Percentiles rank a stretch among this genome's conserved stretches.
Conservation (phyloP, 2,329 filamentous ascomycete genomes). For the Oidium heveae region DNA sequence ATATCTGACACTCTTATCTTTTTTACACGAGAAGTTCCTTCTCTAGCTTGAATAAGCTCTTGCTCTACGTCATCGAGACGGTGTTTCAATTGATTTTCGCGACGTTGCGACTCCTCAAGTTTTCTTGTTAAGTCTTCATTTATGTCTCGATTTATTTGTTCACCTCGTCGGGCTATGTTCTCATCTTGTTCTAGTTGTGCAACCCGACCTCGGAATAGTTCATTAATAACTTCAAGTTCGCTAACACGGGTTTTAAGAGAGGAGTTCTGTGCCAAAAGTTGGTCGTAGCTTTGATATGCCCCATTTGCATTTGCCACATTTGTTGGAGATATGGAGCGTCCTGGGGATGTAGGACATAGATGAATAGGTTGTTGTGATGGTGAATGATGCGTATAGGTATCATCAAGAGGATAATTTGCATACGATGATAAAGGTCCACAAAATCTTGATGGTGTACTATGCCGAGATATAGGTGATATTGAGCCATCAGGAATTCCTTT, state of each 20-base stretch:
- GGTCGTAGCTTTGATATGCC: constrained; percentile 52
- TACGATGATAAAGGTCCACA: constrained; percentile 57
- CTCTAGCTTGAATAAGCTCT: constrained; percentile 18
- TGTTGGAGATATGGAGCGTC: constrained; percentile 23
- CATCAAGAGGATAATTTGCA: constrained; percentile 41
- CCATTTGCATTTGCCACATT: constrained; percentile 38
- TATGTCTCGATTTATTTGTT: constrained; percentile 29
- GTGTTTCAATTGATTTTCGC: constrained; percentile 62
- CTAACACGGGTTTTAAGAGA: constrained; percentile 85
- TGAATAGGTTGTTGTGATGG: constrained; percentile 24
- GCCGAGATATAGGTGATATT: constrained; percentile 57
- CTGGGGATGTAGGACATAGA: constrained; percentile 31
- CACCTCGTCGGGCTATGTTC: constrained; percentile 34
- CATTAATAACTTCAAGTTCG: constrained; percentile 87
- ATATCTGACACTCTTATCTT: constrained; percentile 28
- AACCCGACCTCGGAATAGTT: constrained; percentile 51
- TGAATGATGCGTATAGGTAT: constrained; percentile 35
- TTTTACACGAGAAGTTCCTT: constrained; percentile 24
- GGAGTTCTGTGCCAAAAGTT: constrained; percentile 55
- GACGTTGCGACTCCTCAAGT: constrained; percentile 50
- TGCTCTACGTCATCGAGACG: constrained; percentile 55
- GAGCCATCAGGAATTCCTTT: constrained; percentile 51
- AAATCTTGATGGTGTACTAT: constrained; percentile 51
- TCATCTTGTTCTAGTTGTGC: constrained; percentile 55
- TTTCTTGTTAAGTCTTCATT: constrained; percentile 31